Conservation (phyloP, 306 rosid genomes). For the Malus orientalis region DNA sequence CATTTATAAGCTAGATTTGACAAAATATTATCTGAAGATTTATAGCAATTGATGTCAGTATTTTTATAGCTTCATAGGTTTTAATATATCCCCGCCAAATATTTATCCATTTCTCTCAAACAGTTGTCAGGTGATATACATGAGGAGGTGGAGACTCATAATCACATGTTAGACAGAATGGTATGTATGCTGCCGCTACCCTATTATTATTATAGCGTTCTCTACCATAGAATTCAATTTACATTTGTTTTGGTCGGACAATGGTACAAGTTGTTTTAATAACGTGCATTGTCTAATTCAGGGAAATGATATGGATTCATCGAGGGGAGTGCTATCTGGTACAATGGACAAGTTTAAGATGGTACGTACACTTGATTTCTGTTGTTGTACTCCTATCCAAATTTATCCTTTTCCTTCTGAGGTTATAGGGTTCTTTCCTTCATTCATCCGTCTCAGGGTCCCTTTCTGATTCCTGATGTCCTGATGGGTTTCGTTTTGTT, state of each 20-base stretch:
- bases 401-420: neutral
- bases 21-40: neutral
- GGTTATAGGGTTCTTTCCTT: neutral
- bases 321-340: slow-evolving; percentile 87
- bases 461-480: slow-evolving; percentile 3
- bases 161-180: slow-evolving; percentile 82
- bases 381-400: neutral
- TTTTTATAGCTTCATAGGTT: neutral
- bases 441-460: neutral
- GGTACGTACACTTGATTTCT: slow-evolving; percentile 33
- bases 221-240: no score
- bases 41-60: neutral
- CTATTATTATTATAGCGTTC: no score
- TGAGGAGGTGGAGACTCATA: slow-evolving; percentile 89
- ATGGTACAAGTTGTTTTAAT: neutral
- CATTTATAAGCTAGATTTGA: neutral
- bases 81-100: neutral
- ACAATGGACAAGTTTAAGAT: slow-evolving; percentile 90
- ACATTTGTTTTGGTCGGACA: neutral
- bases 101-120: slow-evolving; percentile 26
- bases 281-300: slow-evolving; percentile 7
- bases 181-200: slow-evolving; percentile 35
- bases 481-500: slow-evolving; percentile 13
- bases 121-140: slow-evolving; percentile 94
- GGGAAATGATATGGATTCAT: slow-evolving; percentile 96